Conservation (phyloP, 768 basidiomycete genomes). For the Leucocoprinus birnbaumii region DNA sequence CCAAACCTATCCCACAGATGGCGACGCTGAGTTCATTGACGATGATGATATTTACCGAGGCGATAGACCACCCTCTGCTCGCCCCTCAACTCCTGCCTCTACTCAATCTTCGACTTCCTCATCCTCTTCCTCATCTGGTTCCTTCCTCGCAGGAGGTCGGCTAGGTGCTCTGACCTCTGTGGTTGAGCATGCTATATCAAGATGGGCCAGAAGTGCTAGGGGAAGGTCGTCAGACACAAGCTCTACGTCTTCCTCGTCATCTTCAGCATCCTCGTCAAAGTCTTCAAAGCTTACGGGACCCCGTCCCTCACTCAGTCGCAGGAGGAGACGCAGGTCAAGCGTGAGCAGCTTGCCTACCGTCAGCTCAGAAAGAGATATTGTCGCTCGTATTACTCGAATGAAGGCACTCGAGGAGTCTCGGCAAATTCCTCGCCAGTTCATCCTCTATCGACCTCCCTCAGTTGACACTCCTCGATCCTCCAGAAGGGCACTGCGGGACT, state of each 20-base stretch:
- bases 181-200: conserved; percentile 67
- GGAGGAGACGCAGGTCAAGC: conserved; percentile 45
- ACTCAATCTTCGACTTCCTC: conserved; percentile 33
- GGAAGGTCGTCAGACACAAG: conserved; percentile 35
- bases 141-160: conserved; percentile 33
- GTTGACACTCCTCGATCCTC: conserved; percentile 11
- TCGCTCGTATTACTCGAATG: conserved; percentile 54
- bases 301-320: conserved; percentile 35
- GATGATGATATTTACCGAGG: conserved; percentile 64
- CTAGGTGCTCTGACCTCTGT: conserved; percentile 56
- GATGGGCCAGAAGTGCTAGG: conserved; percentile 55
- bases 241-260: conserved; percentile 38
- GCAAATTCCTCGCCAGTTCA: conserved; percentile 59
- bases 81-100: conserved; percentile 25
- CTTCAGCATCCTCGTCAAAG: conserved; percentile 40
- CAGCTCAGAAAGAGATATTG: conserved; percentile 57
- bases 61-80: conserved; percentile 29
- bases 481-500: conserved; percentile 2
- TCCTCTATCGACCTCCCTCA: conserved; percentile 56
- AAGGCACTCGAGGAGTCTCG: conserved; percentile 62
- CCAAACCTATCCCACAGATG: conserved; percentile 10
- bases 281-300: conserved; percentile 42
- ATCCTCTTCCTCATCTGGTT: conserved; percentile 38
- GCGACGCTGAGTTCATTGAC: conserved; percentile 18
- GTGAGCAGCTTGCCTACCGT: conserved; percentile 47